Evolutionary conservation across 345 rosid genomes (phyloP), one percentile per base, ranked within the genome.

Genomic region (Ceriops decandra): DNA sequence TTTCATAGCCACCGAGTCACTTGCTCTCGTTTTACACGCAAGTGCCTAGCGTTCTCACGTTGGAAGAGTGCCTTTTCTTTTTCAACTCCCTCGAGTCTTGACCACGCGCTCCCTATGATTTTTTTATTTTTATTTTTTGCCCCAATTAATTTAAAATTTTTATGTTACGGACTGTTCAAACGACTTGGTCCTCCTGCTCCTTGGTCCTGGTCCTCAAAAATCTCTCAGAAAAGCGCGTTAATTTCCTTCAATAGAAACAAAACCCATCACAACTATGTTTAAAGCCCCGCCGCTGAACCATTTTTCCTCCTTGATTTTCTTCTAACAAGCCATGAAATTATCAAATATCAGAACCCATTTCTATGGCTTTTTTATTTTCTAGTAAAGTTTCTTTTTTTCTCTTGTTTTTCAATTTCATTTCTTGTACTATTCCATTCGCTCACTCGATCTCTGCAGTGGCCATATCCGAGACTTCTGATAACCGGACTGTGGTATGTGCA

Each of bases 401-500:
- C 49, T 24, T 46, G 19, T 22, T 62, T 4, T 15, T 73, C 49
- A 30, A 64, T 33, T 63, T 69, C 19, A 32, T 66, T 71, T 51
- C 59, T 42, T 67, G 56, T 74, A 57, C 61, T 17, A 2, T 66
- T 60, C 68, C 68, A 1, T 62, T 65, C 38, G 3, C 69, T 69
- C 51, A 5, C 70, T 72, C 88, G 1, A 83, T 89, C 67, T 74
- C 96, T 6, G 84, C 92, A 0, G 67, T 92, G 30, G 72, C 98
- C 0, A 77, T 92, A 19, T 88, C 92, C 10, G 76, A 75, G 57
- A 77, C 72, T 56, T 76, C 80, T 9, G 6, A 5, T 56, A 27
- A 75, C 63, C 81, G 52, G 32, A 81, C 84, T 4, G 60, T 84
- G 5, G 54, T 92, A 1, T 92, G 98, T 63, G 91, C 86, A 59